These are phyloP conservation scores for Podospora comata DNA, from an alignment of 495 filamentous ascomycete species.

Conservation along the genomic window DNA sequence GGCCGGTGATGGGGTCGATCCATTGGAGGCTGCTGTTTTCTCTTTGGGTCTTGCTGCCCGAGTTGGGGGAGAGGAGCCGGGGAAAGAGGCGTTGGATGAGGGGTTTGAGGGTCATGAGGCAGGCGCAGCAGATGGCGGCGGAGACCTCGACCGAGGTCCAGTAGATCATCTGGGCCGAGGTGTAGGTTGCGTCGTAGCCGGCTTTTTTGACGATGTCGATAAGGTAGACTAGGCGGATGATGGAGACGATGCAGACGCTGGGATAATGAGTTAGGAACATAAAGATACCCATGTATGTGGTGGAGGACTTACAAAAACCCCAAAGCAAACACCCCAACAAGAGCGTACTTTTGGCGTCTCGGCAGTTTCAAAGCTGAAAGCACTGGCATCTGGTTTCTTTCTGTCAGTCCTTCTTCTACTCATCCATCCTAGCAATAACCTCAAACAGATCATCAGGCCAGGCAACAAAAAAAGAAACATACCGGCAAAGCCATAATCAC, in stretches of 20 bases:
- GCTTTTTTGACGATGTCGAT: slow-evolving; percentile 16
- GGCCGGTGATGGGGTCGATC: slow-evolving; percentile 24
- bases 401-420: neutral
- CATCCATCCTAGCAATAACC: too few relatives aligned
- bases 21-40: slow-evolving; percentile 18
- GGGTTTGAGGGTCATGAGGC: slow-evolving; percentile 34
- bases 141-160: slow-evolving; percentile 34
- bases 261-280: neutral
- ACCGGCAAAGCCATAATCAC: slow-evolving; percentile 31
- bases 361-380: slow-evolving; percentile 29
- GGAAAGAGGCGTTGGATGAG: slow-evolving; percentile 29
- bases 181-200: slow-evolving; percentile 26
- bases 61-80: slow-evolving; percentile 18
- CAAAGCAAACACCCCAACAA: slow-evolving; percentile 31
- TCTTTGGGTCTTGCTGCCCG: slow-evolving; percentile 3
- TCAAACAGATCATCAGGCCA: neutral
- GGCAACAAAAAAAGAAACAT: neutral
- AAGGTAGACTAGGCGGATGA: slow-evolving; percentile 26
- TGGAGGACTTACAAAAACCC: slow-evolving; percentile 26
- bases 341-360: slow-evolving; percentile 27
- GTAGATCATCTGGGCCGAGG: slow-evolving; percentile 27
- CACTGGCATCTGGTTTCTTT: slow-evolving; percentile 24
- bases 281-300: neutral
- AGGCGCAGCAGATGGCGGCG: slow-evolving; percentile 30
- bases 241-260: slow-evolving; percentile 33